These are phyloP conservation scores for Backusella australiensis DNA, from an alignment of 192 early-diverging fungal species.

Conservation along the genomic window DNA sequence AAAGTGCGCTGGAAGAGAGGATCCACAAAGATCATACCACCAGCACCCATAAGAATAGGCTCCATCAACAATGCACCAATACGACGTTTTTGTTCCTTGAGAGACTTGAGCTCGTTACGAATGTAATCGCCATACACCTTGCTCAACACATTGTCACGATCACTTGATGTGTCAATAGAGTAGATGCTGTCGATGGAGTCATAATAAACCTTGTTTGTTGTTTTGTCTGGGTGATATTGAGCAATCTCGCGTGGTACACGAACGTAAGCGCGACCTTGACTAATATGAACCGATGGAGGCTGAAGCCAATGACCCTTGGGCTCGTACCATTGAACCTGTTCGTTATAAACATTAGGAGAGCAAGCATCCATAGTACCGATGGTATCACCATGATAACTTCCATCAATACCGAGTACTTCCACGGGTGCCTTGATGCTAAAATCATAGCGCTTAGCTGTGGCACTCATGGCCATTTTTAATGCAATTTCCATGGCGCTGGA, in stretches of 20 bases:
- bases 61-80: slow-evolving; percentile 71
- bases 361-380: slow-evolving; percentile 84
- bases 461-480: slow-evolving; percentile 73
- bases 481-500: slow-evolving; percentile 79
- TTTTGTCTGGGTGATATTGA: neutral
- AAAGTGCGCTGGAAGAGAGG: slow-evolving; percentile 73
- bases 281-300: slow-evolving; percentile 58
- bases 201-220: slow-evolving; percentile 8
- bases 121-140: slow-evolving; percentile 46
- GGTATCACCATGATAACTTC: slow-evolving; percentile 87
- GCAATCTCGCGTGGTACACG: slow-evolving; percentile 40
- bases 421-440: slow-evolving; percentile 35
- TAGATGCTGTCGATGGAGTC: slow-evolving; percentile 16
- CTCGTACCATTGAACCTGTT: slow-evolving; percentile 66
- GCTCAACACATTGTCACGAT: slow-evolving; percentile 23
- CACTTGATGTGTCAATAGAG: slow-evolving; percentile 6
- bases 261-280: slow-evolving; percentile 44
- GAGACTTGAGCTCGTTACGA: slow-evolving; percentile 29
- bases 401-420: slow-evolving; percentile 66
- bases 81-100: slow-evolving; percentile 37
- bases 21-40: slow-evolving; percentile 82
- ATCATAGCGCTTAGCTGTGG: slow-evolving; percentile 43
- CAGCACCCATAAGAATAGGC: slow-evolving; percentile 78
- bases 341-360: slow-evolving; percentile 70
- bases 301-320: slow-evolving; percentile 67